Percentiles rank a stretch among this genome's conserved stretches.
Conservation (phyloP, 2,329 filamentous ascomycete species). For the Mollisia scopiformis region DNA sequence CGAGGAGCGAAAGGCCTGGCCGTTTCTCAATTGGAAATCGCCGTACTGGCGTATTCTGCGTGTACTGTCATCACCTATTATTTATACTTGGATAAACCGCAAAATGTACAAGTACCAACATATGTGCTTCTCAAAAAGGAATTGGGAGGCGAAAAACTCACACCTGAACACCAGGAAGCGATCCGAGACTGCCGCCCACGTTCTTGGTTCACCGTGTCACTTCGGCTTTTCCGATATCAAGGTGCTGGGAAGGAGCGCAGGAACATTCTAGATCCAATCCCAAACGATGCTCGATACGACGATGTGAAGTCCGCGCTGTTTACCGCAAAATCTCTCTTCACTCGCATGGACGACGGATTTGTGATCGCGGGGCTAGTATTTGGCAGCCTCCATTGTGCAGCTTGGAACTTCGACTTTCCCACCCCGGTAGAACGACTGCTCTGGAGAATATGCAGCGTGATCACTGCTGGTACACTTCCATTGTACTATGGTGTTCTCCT, state of each 20-base stretch:
- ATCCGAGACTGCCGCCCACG: background rate
- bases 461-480: background rate
- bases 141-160: background rate
- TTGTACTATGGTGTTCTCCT: background rate
- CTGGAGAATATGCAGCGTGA: background rate
- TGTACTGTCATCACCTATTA: constrained; percentile 7
- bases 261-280: background rate
- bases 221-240: background rate
- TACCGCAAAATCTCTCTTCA: background rate
- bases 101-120: background rate
- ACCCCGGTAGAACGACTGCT: background rate
- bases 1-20: constrained; percentile 16
- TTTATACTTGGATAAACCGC: background rate
- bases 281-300: background rate
- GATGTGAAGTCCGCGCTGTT: background rate
- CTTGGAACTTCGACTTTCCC: background rate
- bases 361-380: background rate
- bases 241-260: background rate
- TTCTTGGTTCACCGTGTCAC: background rate
- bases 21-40: constrained; percentile 14
- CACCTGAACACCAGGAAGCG: background rate
- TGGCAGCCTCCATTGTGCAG: background rate
- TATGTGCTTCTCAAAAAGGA: background rate
- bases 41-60: background rate
- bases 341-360: background rate